phyloP scores from a whole-genome alignment of 2,329 filamentous ascomycete genomes.

The Nothophoma quercina region DNA sequence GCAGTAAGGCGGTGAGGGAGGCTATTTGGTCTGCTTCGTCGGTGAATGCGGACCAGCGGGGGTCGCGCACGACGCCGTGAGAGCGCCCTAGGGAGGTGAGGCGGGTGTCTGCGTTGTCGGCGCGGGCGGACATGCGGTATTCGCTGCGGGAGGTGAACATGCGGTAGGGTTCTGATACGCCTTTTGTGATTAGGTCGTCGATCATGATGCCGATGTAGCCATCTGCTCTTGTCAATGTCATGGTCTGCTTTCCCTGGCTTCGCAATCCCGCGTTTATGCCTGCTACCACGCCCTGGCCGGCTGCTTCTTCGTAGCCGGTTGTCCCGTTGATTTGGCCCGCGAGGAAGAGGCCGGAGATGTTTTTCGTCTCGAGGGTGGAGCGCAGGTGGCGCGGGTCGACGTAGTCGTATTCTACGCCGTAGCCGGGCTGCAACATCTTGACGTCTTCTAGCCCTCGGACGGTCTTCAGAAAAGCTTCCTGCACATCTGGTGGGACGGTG shows the following conservation, averaged over 20 bases:
- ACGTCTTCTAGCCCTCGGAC: slow-evolving; percentile 89
- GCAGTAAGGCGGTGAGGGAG: slow-evolving; percentile 69
- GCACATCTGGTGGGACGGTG: slow-evolving; percentile 89
- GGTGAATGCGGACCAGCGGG: slow-evolving; percentile 75
- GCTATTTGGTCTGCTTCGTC: slow-evolving; percentile 72
- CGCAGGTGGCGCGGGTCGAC: slow-evolving; percentile 89
- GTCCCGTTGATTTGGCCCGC: slow-evolving; percentile 98
- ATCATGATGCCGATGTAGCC: slow-evolving; percentile 99
- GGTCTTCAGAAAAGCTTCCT: slow-evolving; percentile 83
- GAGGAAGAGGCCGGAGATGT: slow-evolving; percentile 85
- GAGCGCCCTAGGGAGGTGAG: slow-evolving; percentile 79
- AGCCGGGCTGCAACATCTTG: slow-evolving; percentile 91
- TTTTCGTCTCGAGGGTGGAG: slow-evolving; percentile 92
- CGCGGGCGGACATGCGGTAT: slow-evolving; percentile 89
- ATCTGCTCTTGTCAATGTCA: slow-evolving; percentile 80
- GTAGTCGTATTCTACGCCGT: slow-evolving; percentile 98
- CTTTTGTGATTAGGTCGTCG: slow-evolving; percentile 95
- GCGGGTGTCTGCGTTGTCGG: slow-evolving; percentile 91
- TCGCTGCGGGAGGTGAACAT: slow-evolving; percentile 98
- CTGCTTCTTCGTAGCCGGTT: slow-evolving; percentile 97
- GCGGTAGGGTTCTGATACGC: slow-evolving; percentile 94
- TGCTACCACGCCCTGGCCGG: slow-evolving; percentile 89
- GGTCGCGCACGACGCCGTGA: slow-evolving; percentile 80
- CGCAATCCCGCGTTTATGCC: slow-evolving; percentile 93
- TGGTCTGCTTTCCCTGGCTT: slow-evolving; percentile 68